A percentile compares a stretch with the other conserved stretches of the same genome.
phyloP scores from a whole-genome alignment of 1,284 basidiomycete species.

The Apiotrichum gamsii region DNA sequence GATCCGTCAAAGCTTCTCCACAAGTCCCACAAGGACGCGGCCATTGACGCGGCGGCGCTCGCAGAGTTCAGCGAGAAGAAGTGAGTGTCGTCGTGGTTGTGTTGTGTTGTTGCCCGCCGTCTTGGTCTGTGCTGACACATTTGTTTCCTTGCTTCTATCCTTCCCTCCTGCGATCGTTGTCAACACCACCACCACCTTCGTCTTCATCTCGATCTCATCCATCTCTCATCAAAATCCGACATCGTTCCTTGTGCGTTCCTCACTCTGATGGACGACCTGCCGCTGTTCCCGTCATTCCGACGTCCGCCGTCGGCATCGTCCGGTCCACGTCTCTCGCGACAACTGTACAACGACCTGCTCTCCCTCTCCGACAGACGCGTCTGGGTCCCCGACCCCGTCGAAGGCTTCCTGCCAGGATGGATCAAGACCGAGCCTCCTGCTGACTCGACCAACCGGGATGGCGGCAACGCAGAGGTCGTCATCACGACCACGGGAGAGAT shows the following conservation, averaged over 20 bases:
- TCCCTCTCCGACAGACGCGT: conserved; percentile 41
- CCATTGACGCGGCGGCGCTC: conserved; percentile 65
- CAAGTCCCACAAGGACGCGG: conserved; percentile 32
- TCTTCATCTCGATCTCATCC: no score
- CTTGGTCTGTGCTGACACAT: neutral
- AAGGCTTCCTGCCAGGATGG: conserved; percentile 47
- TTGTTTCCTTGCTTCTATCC: neutral
- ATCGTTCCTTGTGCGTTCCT: no score
- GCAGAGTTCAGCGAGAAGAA: conserved; percentile 96
- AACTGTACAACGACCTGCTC: no score
- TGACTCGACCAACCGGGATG: conserved; percentile 17
- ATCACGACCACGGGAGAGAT: conserved; percentile 40
- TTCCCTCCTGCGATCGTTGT: conserved; percentile 1
- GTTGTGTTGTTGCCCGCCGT: conserved; percentile 5
- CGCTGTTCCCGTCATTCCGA: no score
- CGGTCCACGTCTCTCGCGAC: no score
- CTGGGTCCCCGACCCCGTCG: conserved; percentile 42
- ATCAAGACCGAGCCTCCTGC: conserved; percentile 37
- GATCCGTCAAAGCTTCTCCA: conserved; percentile 33
- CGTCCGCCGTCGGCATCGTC: no score
- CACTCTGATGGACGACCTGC: conserved; percentile 4
- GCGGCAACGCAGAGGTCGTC: conserved; percentile 40
- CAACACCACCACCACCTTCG: conserved; percentile 1
- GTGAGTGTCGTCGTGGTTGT: conserved; percentile 24
- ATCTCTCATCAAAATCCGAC: no score